phyloP scores from a whole-genome alignment of 2,329 filamentous ascomycete species.

The Fusarium verrucosum region DNA sequence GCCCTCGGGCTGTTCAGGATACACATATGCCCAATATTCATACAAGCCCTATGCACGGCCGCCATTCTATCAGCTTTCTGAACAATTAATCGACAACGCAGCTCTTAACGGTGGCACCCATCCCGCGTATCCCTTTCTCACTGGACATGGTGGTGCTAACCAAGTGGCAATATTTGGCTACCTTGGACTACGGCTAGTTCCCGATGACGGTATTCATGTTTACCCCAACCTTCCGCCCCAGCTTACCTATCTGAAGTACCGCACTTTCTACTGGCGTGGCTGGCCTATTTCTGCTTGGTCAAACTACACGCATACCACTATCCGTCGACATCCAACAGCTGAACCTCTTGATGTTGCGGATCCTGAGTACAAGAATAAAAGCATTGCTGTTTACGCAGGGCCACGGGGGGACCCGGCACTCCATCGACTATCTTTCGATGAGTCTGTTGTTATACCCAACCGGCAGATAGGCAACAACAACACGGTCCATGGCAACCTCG shows the following conservation, averaged over 20 bases:
- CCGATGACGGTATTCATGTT: background rate
- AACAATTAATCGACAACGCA: background rate
- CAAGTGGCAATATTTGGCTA: constrained; percentile 1
- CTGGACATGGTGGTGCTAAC: background rate
- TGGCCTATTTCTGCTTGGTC: constrained; percentile 9
- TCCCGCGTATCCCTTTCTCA: background rate
- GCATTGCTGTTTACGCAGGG: background rate
- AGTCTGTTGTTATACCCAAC: background rate
- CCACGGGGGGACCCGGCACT: background rate
- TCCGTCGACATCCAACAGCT: background rate
- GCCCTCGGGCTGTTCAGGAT: background rate
- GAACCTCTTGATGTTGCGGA: constrained; percentile 2
- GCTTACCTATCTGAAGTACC: background rate
- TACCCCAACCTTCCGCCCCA: background rate
- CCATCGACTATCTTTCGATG: background rate
- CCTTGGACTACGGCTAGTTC: background rate
- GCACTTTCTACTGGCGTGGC: background rate
- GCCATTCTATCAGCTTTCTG: background rate
- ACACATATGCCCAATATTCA: constrained; percentile 1
- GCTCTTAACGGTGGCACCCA: background rate
- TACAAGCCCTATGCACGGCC: constrained; percentile 1
- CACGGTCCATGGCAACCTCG: background rate
- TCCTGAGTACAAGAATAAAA: background rate
- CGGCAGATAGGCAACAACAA: background rate
- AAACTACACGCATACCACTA: background rate